phyloP scores from a whole-genome alignment of 257 asterid species.

The Gentiana macrophylla region DNA sequence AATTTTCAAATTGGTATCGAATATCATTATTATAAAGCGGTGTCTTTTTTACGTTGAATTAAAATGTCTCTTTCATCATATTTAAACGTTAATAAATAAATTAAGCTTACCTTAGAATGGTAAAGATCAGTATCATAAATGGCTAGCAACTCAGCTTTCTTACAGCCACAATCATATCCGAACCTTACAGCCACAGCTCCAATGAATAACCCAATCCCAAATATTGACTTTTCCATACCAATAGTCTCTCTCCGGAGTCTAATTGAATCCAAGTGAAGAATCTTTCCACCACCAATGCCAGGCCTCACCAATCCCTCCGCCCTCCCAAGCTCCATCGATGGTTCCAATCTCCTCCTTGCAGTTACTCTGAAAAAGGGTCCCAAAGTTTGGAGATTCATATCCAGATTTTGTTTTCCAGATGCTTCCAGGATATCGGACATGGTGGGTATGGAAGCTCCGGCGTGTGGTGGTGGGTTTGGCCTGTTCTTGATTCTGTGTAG shows the following conservation, averaged over 20 bases:
- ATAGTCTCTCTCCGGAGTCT: constrained; percentile 52
- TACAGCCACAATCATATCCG: constrained; percentile 72
- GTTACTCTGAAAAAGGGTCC: constrained; percentile 86
- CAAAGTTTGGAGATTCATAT: constrained; percentile 40
- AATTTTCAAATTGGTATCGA: no score
- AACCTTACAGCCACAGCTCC: constrained; percentile 85
- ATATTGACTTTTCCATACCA: constrained; percentile 77
- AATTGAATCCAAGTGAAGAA: constrained; percentile 75
- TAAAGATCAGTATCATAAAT: constrained; percentile 70
- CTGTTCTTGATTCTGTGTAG: background rate
- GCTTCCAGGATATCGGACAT: constrained; percentile 68
- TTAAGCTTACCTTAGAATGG: constrained; percentile 60
- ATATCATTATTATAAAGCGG: no score
- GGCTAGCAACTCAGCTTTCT: constrained; percentile 73
- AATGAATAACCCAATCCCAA: constrained; percentile 80
- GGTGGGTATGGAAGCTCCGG: constrained; percentile 33
- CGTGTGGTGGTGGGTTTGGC: background rate
- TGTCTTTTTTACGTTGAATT: no score
- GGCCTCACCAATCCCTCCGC: constrained; percentile 73
- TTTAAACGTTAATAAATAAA: no score
- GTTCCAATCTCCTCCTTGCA: constrained; percentile 40
- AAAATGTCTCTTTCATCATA: no score
- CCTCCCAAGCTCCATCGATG: constrained; percentile 47
- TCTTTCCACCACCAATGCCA: constrained; percentile 41
- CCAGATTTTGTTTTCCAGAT: constrained; percentile 63